Evolutionary conservation across 2,329 filamentous ascomycete species (phyloP).

Genomic region (Ophiosphaerella herpotricha): DNA sequence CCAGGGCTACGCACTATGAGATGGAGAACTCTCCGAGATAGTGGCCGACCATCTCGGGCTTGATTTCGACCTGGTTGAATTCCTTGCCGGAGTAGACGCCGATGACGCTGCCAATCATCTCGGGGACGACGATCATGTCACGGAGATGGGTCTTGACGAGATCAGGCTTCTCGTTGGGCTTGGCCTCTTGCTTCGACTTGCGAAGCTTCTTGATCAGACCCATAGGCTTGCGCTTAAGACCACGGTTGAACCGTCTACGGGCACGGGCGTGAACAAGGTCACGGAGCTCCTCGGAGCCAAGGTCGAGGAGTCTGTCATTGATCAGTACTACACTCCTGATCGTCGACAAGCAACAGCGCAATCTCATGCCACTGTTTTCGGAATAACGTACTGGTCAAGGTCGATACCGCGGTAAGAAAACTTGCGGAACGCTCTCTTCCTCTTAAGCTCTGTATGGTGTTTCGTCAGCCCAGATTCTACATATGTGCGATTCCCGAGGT

Average conservation of each 20-base stretch:
- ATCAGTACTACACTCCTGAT: slow-evolving; percentile 22
- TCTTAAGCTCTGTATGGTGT: slow-evolving; percentile 81
- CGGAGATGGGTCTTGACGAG: slow-evolving; percentile 99
- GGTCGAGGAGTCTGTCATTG: slow-evolving; percentile 84
- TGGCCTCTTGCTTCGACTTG: slow-evolving; percentile 67
- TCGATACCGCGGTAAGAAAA: slow-evolving; percentile 99
- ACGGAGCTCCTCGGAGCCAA: slow-evolving; percentile 96
- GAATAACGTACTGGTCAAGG: slow-evolving; percentile 87
- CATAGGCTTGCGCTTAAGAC: slow-evolving; percentile 99
- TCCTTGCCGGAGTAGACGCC: slow-evolving; percentile 99
- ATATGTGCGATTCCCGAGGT: slow-evolving; percentile 1
- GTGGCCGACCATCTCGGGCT: slow-evolving; percentile 99
- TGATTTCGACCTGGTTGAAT: slow-evolving; percentile 99
- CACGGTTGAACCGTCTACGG: slow-evolving; percentile 98
- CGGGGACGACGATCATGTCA: slow-evolving; percentile 99
- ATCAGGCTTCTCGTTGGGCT: slow-evolving; percentile 98
- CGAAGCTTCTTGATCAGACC: slow-evolving; percentile 99
- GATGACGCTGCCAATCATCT: slow-evolving; percentile 99
- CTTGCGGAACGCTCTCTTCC: slow-evolving; percentile 99
- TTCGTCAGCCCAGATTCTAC: slow-evolving; percentile 32
- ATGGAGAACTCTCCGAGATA: slow-evolving; percentile 99
- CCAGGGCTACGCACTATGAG: slow-evolving; percentile 79
- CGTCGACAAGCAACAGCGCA: neutral
- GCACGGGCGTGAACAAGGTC: slow-evolving; percentile 99
- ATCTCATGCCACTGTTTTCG: slow-evolving; percentile 1